Evolutionary conservation across 2,329 filamentous ascomycete genomes (phyloP).

Genomic region (Helotiales sp.): DNA sequence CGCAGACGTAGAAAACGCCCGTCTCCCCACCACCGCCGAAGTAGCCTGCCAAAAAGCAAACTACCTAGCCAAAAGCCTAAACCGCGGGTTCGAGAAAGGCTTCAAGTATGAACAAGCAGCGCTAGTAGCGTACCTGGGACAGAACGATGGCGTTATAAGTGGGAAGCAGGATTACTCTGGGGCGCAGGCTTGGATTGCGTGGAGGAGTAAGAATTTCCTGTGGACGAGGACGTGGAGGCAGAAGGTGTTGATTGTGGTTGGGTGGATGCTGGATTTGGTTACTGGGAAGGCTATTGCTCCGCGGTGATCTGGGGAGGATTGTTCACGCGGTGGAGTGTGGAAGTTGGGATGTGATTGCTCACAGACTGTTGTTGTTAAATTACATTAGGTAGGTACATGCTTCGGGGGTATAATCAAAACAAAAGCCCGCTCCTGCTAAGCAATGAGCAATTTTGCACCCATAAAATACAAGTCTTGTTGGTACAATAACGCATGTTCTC

Average conservation of each 20-base stretch:
- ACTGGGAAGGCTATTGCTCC: conserved; percentile 21
- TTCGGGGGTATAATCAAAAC: too few relatives aligned
- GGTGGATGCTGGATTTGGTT: conserved; percentile 22
- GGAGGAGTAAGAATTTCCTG: conserved; percentile 25
- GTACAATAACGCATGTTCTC: too few relatives aligned
- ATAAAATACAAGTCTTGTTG: too few relatives aligned
- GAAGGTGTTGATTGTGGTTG: conserved; percentile 22
- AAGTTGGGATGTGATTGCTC: neutral
- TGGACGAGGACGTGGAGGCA: conserved; percentile 27
- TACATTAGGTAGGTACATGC: too few relatives aligned
- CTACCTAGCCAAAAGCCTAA: conserved; percentile 13
- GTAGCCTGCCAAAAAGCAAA: conserved; percentile 22
- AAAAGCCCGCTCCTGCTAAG: too few relatives aligned
- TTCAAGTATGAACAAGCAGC: conserved; percentile 23
- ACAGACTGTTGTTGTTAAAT: too few relatives aligned
- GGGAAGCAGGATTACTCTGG: conserved; percentile 25
- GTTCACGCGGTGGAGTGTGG: too few relatives aligned
- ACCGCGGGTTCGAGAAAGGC: conserved; percentile 3
- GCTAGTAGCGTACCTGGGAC: conserved; percentile 24
- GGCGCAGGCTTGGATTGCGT: conserved; percentile 21
- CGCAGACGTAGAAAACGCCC: conserved; percentile 24
- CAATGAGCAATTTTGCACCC: too few relatives aligned
- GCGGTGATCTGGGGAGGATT: conserved; percentile 1
- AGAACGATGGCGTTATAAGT: conserved; percentile 22
- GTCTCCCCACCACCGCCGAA: conserved; percentile 23